Evolutionary conservation across 176 grass and related monocot genomes (phyloP).

Genomic region (Musa troglodytarum): DNA sequence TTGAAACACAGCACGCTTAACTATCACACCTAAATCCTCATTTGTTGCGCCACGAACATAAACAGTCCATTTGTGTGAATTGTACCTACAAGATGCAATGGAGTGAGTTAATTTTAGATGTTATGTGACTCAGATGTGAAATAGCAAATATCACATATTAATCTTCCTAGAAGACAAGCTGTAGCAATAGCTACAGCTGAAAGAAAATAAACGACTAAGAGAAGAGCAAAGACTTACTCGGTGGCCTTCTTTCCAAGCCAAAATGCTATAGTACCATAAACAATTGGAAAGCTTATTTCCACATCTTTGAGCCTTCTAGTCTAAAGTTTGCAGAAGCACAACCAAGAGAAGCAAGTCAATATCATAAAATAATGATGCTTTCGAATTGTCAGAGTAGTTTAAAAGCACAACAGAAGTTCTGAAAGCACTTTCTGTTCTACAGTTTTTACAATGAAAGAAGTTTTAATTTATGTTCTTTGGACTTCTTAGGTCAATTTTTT

Average conservation of each 20-base stretch:
- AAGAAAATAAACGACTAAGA: too few species aligned
- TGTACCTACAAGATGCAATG: constrained; percentile 31
- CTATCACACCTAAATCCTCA: constrained; percentile 73
- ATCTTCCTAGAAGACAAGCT: too few species aligned
- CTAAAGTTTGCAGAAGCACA: constrained; percentile 27
- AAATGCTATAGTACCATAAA: constrained; percentile 80
- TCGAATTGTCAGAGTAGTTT: neutral
- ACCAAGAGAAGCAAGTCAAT: neutral
- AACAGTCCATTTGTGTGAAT: constrained; percentile 90
- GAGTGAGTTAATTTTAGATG: neutral
- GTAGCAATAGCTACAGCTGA: too few species aligned
- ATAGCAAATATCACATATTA: too few species aligned
- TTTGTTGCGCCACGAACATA: constrained; percentile 80
- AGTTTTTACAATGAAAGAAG: neutral
- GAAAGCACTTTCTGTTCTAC: neutral
- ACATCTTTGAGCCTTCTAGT: constrained; percentile 85
- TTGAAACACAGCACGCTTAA: constrained; percentile 85
- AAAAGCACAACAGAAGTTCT: neutral
- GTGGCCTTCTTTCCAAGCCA: constrained; percentile 98
- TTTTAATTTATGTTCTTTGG: neutral
- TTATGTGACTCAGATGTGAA: too few species aligned
- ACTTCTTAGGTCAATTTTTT: too few species aligned
- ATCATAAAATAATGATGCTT: neutral
- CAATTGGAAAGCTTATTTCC: constrained; percentile 84
- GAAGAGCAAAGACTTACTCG: constrained; percentile 45